These are phyloP conservation scores for Haematococcus sp. DNA, from an alignment of 139 green algal species.

Conservation along the genomic window DNA sequence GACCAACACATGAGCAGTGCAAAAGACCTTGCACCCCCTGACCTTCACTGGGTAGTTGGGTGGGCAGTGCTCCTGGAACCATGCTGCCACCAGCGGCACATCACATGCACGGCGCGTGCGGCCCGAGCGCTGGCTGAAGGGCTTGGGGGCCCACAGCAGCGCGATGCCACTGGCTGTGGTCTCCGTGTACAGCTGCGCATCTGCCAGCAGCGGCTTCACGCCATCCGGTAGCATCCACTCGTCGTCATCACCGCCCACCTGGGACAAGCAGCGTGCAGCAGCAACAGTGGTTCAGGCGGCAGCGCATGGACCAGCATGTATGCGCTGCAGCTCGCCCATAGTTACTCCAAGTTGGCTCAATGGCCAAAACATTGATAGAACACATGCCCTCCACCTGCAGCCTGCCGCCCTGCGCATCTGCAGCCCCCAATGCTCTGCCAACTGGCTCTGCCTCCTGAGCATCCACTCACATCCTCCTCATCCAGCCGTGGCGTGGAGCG, in stretches of 20 bases:
- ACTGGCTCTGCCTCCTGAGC: no score
- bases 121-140: conserved; percentile 91
- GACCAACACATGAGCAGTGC: no score
- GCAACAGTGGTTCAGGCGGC: no score
- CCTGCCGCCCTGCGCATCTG: no score
- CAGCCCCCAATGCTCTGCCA: no score
- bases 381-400: no score
- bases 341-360: no score
- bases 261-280: conserved; percentile 15
- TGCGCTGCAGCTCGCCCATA: no score
- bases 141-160: conserved; percentile 91
- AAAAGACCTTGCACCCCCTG: neutral
- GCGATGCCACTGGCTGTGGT: conserved; percentile 88
- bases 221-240: conserved; percentile 85
- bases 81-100: conserved; percentile 92
- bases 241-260: conserved; percentile 83
- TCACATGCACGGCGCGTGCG: conserved; percentile 86
- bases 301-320: no score
- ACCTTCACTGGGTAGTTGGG: conserved; percentile 89
- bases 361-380: no score
- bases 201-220: conserved; percentile 74
- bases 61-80: conserved; percentile 93
- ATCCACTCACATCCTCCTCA: conserved; percentile 8
- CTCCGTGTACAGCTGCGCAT: conserved; percentile 73
- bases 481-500: neutral